These are phyloP conservation scores for Butyriboletus loyo DNA, from an alignment of 768 basidiomycete genomes.

Conservation along the genomic window DNA sequence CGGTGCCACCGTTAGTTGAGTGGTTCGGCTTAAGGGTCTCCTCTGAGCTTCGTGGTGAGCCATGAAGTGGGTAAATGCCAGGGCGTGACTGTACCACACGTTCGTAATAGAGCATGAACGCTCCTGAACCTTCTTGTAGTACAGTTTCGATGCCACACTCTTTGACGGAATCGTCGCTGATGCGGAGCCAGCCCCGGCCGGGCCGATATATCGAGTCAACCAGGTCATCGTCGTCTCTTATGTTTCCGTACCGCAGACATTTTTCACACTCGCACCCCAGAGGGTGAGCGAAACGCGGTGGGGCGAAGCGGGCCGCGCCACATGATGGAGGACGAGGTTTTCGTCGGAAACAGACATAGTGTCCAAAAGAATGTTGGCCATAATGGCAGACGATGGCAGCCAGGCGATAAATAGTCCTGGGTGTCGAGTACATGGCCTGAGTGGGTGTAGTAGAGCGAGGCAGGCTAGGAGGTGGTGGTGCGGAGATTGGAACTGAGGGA, in stretches of 20 bases:
- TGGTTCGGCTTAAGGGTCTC: conserved; percentile 60
- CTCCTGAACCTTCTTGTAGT: conserved; percentile 66
- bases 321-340: conserved; percentile 57
- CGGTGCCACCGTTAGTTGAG: conserved; percentile 37
- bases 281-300: conserved; percentile 40
- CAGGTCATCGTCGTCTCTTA: conserved; percentile 54
- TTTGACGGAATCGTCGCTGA: conserved; percentile 80
- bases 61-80: conserved; percentile 32
- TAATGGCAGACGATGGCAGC: conserved; percentile 88
- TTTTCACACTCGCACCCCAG: conserved; percentile 46
- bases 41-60: conserved; percentile 51
- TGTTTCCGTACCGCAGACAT: conserved; percentile 47
- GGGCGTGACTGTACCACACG: conserved; percentile 44
- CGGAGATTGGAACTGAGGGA: conserved; percentile 70
- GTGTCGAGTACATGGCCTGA: conserved; percentile 46
- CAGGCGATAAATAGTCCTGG: conserved; percentile 82
- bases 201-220: conserved; percentile 32
- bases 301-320: conserved; percentile 38
- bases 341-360: conserved; percentile 89
- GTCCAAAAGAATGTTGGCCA: conserved; percentile 89
- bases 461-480: conserved; percentile 51
- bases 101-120: conserved; percentile 96
- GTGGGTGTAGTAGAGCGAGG: conserved; percentile 55
- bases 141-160: conserved; percentile 76
- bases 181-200: conserved; percentile 79